These are phyloP conservation scores for Fomitopsis palustris DNA, from an alignment of 1,284 basidiomycete species.

Conservation along the genomic window DNA sequence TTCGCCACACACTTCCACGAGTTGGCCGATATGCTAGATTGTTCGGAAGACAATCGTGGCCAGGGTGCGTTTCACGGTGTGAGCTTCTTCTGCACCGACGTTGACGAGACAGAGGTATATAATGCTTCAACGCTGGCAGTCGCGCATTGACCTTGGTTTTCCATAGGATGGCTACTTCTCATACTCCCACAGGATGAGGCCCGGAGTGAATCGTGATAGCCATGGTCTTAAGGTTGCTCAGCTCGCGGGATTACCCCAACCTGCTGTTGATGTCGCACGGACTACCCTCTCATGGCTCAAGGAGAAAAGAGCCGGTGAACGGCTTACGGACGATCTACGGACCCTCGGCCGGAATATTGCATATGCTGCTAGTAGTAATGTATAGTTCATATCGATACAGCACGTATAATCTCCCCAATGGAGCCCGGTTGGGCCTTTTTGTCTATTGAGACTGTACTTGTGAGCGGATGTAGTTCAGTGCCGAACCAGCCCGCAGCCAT, in stretches of 20 bases:
- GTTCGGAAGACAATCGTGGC: slow-evolving; percentile 38
- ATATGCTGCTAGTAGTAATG: slow-evolving; percentile 5
- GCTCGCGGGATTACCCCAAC: slow-evolving; percentile 79
- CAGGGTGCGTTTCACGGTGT: slow-evolving; percentile 54
- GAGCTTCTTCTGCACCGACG: slow-evolving; percentile 86
- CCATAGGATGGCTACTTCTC: slow-evolving; percentile 68
- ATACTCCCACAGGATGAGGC: slow-evolving; percentile 79
- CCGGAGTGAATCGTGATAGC: slow-evolving; percentile 88
- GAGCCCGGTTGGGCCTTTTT: neutral
- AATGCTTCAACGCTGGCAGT: neutral
- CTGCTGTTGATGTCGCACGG: slow-evolving; percentile 57
- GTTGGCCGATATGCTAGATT: slow-evolving; percentile 80
- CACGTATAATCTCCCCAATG: neutral
- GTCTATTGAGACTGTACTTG: slow-evolving; percentile 30
- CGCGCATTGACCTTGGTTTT: neutral
- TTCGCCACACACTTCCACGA: slow-evolving; percentile 99
- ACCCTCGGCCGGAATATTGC: slow-evolving; percentile 28
- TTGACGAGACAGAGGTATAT: slow-evolving; percentile 71
- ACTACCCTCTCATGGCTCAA: slow-evolving; percentile 43
- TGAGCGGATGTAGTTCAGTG: slow-evolving; percentile 80
- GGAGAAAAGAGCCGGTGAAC: slow-evolving; percentile 16
- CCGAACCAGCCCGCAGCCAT: slow-evolving; percentile 85
- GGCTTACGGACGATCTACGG: slow-evolving; percentile 21
- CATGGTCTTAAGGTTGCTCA: slow-evolving; percentile 92
- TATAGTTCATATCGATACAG: slow-evolving; percentile 5